phyloP scores from a whole-genome alignment of 2,329 filamentous ascomycete species.

The Didymella pomorum region DNA sequence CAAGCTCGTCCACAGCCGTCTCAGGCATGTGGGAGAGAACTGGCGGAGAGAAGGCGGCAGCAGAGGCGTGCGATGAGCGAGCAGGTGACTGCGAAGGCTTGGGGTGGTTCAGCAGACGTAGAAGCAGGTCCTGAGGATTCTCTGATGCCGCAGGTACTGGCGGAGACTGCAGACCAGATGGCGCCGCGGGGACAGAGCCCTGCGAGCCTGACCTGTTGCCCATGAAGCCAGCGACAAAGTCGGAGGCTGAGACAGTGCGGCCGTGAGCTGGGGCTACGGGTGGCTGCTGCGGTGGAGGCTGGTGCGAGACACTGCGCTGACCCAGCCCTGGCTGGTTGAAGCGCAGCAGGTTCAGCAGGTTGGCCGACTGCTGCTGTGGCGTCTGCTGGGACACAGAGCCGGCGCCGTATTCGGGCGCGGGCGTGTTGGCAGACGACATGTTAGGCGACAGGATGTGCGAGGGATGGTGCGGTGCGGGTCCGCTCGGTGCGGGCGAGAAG shows the following conservation, averaged over 20 bases:
- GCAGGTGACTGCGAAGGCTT: slow-evolving; percentile 55
- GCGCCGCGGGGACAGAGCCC: slow-evolving; percentile 42
- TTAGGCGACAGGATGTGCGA: slow-evolving; percentile 68
- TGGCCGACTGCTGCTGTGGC: slow-evolving; percentile 57
- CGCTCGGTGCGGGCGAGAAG: slow-evolving; percentile 63
- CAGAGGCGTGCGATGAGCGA: slow-evolving; percentile 37
- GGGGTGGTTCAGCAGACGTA: slow-evolving; percentile 83
- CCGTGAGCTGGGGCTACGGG: slow-evolving; percentile 37
- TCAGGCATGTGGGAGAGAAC: slow-evolving; percentile 49
- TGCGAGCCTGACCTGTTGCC: slow-evolving; percentile 53
- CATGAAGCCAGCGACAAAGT: slow-evolving; percentile 65
- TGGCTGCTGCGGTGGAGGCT: slow-evolving; percentile 25
- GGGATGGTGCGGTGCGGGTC: slow-evolving; percentile 63
- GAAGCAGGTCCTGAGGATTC: slow-evolving; percentile 83
- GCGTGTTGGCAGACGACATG: slow-evolving; percentile 55
- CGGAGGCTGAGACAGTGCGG: slow-evolving; percentile 61
- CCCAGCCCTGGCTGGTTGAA: slow-evolving; percentile 60
- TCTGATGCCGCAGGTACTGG: slow-evolving; percentile 51
- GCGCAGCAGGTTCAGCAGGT: slow-evolving; percentile 70
- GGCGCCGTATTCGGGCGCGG: slow-evolving; percentile 52
- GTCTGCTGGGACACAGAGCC: slow-evolving; percentile 50
- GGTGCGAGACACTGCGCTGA: slow-evolving; percentile 45
- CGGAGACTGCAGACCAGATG: slow-evolving; percentile 37
- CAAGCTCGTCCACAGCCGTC: slow-evolving; percentile 55
- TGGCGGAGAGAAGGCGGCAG: slow-evolving; percentile 40